Conservation (phyloP, 805 yeast genomes). For the Metschnikowia bowlesiae region DNA sequence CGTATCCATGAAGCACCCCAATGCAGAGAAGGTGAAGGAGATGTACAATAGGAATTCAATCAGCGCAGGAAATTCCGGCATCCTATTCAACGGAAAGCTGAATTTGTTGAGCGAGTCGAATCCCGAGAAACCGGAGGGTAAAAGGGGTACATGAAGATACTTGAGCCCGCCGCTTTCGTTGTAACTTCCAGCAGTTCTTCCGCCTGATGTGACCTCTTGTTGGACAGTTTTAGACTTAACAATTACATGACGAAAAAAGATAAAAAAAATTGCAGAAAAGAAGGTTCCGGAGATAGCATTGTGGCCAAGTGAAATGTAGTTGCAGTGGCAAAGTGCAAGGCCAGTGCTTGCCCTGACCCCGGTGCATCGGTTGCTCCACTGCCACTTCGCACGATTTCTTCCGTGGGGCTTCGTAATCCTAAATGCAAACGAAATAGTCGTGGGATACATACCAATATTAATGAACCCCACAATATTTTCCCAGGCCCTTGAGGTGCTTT, state of each 20-base stretch:
- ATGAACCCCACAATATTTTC: neutral
- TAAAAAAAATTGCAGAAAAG: neutral
- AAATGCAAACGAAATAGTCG: neutral
- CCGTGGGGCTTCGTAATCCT: neutral
- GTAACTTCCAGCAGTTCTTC: neutral
- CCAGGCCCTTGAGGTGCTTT: neutral
- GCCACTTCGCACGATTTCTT: neutral
- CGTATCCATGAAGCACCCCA: constrained; percentile 44
- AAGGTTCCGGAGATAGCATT: neutral
- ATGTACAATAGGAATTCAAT: constrained; percentile 55
- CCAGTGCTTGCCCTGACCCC: neutral
- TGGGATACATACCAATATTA: too few species aligned
- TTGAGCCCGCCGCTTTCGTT: neutral
- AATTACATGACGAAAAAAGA: neutral
- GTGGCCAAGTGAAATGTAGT: neutral
- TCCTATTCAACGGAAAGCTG: constrained; percentile 47
- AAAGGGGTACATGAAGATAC: neutral
- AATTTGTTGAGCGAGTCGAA: constrained; percentile 52
- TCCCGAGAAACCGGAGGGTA: constrained; percentile 12
- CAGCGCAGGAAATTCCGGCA: constrained; percentile 44
- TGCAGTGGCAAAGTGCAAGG: neutral
- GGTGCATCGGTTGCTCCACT: neutral
- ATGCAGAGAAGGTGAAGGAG: constrained; percentile 56
- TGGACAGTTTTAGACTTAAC: neutral
- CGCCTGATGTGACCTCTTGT: neutral